Base-by-base conservation (phyloP, 2,329 filamentous ascomycete genomes). In the Stagonosporopsis cucurbitacearum region DNA sequence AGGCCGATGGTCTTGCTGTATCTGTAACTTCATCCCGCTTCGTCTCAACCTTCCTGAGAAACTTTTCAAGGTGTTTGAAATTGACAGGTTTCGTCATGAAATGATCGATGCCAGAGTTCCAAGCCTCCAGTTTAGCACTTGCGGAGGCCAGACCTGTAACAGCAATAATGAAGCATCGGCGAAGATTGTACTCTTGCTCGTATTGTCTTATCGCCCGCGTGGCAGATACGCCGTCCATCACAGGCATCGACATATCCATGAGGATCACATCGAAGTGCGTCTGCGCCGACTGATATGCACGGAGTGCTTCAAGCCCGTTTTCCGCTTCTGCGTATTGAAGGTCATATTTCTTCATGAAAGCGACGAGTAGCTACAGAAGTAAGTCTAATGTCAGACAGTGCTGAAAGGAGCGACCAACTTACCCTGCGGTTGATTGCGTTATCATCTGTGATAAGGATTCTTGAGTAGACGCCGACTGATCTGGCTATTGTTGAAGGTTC, bases 401-500 rank as follows among this genome's bases (percentile, higher is more conserved):
- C 11, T 41, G 23, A 3, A 6, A 23, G 12, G 20, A 28, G 36
- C 17, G 15, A 17, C 20, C 13, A 20, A 62, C 62, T 23, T 45
- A 75, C 73, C 59, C 65, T 73, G 2, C 76, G 61, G 19, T 78
- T 78, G 33, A 78, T 66, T 0, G 57, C 15, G 32, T 78, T 78
- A 42, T 78, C 76, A 42, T 78, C 76, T 0, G 74, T 71, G 1
- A 78, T 69, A 0, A 78, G 67, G 0, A 75, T 60, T 5, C 64
- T 57, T 4, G 60, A 57, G 4, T 37, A 19, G 8, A 7, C 15
- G n/a, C 6, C 12, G 4, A 2, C 11, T 26, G 22, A n/a, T 15
- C 17, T 28, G n/a, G 17, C 19, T 12, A 42, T 23, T 17, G 42
- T 47, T n/a, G 42, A 28, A 23, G 43, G 23, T 28, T 37, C 39